Evolutionary conservation across 495 filamentous ascomycete genomes (phyloP).

Genomic region (Hapsidospora chrysogenum): DNA sequence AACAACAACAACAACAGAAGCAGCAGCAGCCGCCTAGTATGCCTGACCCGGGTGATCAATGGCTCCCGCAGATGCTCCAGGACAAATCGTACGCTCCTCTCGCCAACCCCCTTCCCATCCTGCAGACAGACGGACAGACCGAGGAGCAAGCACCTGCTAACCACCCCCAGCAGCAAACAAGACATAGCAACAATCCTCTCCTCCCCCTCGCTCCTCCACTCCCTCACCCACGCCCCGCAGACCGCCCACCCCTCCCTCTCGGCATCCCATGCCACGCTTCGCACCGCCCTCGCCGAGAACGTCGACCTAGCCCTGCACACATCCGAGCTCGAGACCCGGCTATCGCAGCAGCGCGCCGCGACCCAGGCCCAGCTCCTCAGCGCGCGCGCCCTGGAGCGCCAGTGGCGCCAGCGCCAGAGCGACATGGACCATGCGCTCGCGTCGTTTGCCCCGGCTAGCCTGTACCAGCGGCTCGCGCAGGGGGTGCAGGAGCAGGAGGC

Average conservation of each 20-base stretch:
- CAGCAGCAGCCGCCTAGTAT: constrained; percentile 8
- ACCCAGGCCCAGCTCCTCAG: constrained; percentile 70
- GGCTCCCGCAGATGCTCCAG: constrained; percentile 52
- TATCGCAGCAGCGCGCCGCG: constrained; percentile 42
- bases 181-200: constrained; percentile 53
- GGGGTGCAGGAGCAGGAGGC: constrained; percentile 69
- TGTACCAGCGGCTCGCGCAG: constrained; percentile 66
- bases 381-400: constrained; percentile 72
- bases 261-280: constrained; percentile 35
- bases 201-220: constrained; percentile 39
- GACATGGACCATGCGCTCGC: constrained; percentile 76
- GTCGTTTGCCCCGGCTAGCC: constrained; percentile 65
- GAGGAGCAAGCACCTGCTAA: background rate
- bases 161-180: constrained; percentile 18
- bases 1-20: constrained; percentile 14
- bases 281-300: constrained; percentile 48
- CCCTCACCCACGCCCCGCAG: constrained; percentile 44
- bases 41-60: constrained; percentile 36
- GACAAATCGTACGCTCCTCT: constrained; percentile 50
- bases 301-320: constrained; percentile 46
- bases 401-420: constrained; percentile 73
- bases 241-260: constrained; percentile 48
- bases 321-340: constrained; percentile 36
- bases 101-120: background rate
- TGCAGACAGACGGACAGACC: background rate